A percentile compares a stretch with the other conserved stretches of the same genome.
Conservation (phyloP, 768 basidiomycete genomes). For the Rhodotorula sphaerocarpa region DNA sequence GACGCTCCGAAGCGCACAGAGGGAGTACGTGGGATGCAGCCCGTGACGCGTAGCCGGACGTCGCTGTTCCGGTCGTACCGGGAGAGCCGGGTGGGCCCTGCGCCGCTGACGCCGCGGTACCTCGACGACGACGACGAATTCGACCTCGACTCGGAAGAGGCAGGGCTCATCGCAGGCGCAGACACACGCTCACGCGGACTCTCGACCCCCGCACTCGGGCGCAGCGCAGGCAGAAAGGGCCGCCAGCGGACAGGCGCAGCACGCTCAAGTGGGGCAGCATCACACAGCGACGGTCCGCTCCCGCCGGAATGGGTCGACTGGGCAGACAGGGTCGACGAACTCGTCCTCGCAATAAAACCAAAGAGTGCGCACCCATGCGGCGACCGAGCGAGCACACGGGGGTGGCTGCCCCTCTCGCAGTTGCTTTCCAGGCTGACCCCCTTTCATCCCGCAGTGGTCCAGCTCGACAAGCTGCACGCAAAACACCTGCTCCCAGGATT, state of each 20-base stretch:
- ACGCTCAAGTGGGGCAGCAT: conserved; percentile 3
- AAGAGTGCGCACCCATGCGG: conserved; percentile 60
- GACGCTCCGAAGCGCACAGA: too few species aligned
- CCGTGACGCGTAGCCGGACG: conserved; percentile 68
- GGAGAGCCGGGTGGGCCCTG: conserved; percentile 52
- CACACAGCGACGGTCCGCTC: conserved; percentile 10
- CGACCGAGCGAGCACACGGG: too few species aligned
- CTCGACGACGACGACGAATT: conserved; percentile 43
- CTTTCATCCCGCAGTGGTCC: conserved; percentile 68
- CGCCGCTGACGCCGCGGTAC: conserved; percentile 16
- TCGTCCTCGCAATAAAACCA: conserved; percentile 58
- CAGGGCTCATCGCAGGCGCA: conserved; percentile 29
- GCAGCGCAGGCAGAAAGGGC: too few species aligned
- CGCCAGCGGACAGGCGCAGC: too few species aligned
- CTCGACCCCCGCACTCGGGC: background rate
- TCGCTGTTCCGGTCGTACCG: conserved; percentile 88
- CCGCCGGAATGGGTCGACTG: conserved; percentile 53
- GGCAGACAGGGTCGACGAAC: conserved; percentile 77
- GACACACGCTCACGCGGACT: too few species aligned
- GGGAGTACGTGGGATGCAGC: background rate
- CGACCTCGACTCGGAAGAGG: conserved; percentile 41
- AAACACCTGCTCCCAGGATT: conserved; percentile 95
- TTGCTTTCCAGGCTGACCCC: background rate
- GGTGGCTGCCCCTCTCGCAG: background rate
- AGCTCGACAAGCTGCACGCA: conserved; percentile 89